Evolutionary conservation across 2,329 filamentous ascomycete species (phyloP), one percentile per base, ranked within the genome.

Genomic region (Diaporthe ilicicola): DNA sequence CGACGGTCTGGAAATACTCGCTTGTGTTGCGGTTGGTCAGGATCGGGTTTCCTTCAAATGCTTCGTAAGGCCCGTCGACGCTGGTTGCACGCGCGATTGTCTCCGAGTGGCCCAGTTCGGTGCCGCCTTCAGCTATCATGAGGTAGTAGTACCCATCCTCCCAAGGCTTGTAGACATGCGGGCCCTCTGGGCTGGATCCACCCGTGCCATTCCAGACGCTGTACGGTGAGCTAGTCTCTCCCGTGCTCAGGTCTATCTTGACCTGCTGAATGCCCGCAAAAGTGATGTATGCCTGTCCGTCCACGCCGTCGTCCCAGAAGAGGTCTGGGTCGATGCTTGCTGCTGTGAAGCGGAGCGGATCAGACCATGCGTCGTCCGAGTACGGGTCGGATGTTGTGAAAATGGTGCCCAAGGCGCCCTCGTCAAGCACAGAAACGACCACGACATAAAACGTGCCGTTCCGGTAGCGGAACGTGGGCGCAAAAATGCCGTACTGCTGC

Each of bases 41-140:
- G 27, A 87, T 79, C 0, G 86, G 85, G 71, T 87, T 87, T 3
- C 78, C 62, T 4, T 78, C 76, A 64, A 80, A 82, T 0, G 77
- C 74, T 32, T 84, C 81, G 68, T 84, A 87, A 0, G 85, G 85
- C 0, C 84, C 85, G 29, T 67, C 79, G 6, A 86, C 74, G 44
- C 76, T 74, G 7, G 73, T 75, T 0, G 84, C 79, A 1, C 85
- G 80, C 0, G 84, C 84, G 27, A 86, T 84, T 2, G 81, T 84
- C n/a, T 83, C 78, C 51, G 79, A 79, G 62, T 86, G 84, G 34
- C 80, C 75, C 0, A 75, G 76, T 48, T 77, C 79, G 1, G 85
- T 87, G 1, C 86, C 86, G 0, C 84, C 85, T 70, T 83, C 81
- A 0, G 81, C 82, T 5, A 84, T 84, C 67, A 85, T 78, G 24